Base-by-base conservation (phyloP, 345 rosid genomes). In the Acer saccharum region DNA sequence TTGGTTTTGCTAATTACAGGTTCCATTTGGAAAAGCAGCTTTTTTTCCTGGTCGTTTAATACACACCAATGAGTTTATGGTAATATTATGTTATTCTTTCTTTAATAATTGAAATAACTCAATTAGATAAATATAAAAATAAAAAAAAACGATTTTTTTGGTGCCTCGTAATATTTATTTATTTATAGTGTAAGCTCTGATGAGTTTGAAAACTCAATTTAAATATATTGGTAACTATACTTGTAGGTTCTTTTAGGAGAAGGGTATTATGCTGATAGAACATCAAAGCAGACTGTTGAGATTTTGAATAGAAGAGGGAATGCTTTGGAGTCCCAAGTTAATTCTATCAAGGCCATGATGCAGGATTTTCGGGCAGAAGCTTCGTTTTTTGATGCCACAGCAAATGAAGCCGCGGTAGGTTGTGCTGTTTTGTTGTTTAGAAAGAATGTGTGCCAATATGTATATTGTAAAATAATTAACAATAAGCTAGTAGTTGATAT, bases 51-150 rank as follows among this genome's bases (percentile, higher is more conserved):
- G 98, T 58, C 92, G 91, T 69, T 82, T 95, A 80, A 74, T 92
- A 12, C 99, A 95, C 81, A 93, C 98, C 32, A 95, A 95, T 76
- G 99, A 95, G 88, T 86, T 86, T 77, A 68, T 89, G 92, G 98
- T 95, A 89, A 73, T 20, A 23, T 62, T 7, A 17, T 43, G 3
- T 50, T n/a, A 13, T 54, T 72, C 8, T 2, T 11, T 57, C 2
- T 44, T 32, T 55, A 35, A 64, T 23, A 13, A 10, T 25, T 78
- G 32, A 13, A 41, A 18, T 54, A 11, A 9, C 29, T 72, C 8
- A 3, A 23, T 46, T 46, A 46, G 50, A 46, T 46, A 46, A 46
- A 46, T 60, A 21, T n/a, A 60, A 8, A 60, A 46, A 46, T 60
- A 21, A 7, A 60, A 8, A 60, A 60, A 21, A 60, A 21, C 12